Evolutionary conservation across 208 protist species (phyloP).

Genomic region (Angomonas deanei): DNA sequence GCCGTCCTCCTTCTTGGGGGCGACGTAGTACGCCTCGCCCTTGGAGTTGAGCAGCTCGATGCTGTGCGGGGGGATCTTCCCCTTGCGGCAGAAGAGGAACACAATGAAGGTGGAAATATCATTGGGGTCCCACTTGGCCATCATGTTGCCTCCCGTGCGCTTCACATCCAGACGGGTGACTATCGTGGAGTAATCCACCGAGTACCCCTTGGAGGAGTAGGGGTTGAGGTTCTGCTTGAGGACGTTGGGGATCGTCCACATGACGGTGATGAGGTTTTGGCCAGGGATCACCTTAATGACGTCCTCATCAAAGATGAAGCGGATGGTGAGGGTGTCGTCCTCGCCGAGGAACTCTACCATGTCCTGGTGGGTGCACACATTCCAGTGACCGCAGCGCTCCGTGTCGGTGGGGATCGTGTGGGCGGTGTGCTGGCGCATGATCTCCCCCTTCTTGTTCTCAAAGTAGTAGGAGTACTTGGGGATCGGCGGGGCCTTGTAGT

Average conservation of each 20-base stretch:
- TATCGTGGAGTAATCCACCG: slow-evolving; percentile 33
- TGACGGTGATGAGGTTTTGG: slow-evolving; percentile 28
- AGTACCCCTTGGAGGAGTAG: slow-evolving; percentile 63
- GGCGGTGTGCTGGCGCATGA: slow-evolving; percentile 85
- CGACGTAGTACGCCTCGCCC: slow-evolving; percentile 27
- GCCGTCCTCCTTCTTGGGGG: slow-evolving; percentile 31
- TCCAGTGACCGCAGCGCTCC: slow-evolving; percentile 86
- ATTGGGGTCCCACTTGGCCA: slow-evolving; percentile 19
- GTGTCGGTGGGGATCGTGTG: slow-evolving; percentile 73
- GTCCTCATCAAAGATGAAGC: slow-evolving; percentile 78
- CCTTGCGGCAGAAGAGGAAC: slow-evolving; percentile 72
- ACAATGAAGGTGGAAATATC: slow-evolving; percentile 52
- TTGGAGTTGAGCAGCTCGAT: slow-evolving; percentile 54
- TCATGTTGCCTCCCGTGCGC: slow-evolving; percentile 23
- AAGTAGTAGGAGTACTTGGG: slow-evolving; percentile 91
- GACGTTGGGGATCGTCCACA: slow-evolving; percentile 65
- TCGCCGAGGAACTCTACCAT: slow-evolving; percentile 44
- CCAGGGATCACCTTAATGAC: slow-evolving; percentile 18
- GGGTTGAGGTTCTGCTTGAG: slow-evolving; percentile 61
- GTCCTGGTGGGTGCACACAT: slow-evolving; percentile 55
- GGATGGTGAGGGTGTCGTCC: slow-evolving; percentile 48
- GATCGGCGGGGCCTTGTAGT: slow-evolving; percentile 80
- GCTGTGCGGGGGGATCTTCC: slow-evolving; percentile 57
- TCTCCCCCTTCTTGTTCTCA: slow-evolving; percentile 39
- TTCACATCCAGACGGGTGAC: slow-evolving; percentile 57